Base-by-base conservation (phyloP, 306 rosid species). In the Heteromeles arbutifolia region DNA sequence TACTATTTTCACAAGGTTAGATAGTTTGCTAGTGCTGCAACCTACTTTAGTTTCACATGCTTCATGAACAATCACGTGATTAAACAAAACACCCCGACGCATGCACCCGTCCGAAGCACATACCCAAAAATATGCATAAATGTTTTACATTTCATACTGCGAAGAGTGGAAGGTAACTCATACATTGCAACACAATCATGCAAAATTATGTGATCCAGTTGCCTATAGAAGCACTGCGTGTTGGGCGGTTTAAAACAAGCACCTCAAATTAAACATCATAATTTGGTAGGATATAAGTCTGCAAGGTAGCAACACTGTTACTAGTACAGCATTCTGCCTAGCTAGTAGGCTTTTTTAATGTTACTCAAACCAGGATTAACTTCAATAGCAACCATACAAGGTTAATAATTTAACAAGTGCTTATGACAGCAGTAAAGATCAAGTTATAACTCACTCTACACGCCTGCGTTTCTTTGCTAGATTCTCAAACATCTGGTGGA, bases 391-490 rank as follows among this genome's bases (percentile, higher is more conserved):
- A 62, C 73, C 34, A 48, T 21, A 64, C 31, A 74, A 45, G 80
- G 74, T 80, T 73, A 45, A 8, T 68, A 43, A 6, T 52, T 28
- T 72, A 13, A 77, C 74, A 70, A 71, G 65, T 65, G 62, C 73
- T 39, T 66, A 73, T 52, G 66, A 64, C 56, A 43, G 71, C 61
- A 53, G 64, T 69, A 74, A 77, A 78, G 68, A 77, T 57, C 37
- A 63, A 25, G 72, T 77, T 74, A 73, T 61, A 70, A 62, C 82
- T 91, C 86, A 90, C 84, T 85, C 77, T 58, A 85, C 74, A 66
- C 97, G 97, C 70, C 96, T 92, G 80, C 99, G 97, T 85, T 96
- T 96, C 82, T 90, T 92, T 77, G 89, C 86, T 41, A 96, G 88
- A 79, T 92, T 89, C 61, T 92, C 98, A 62, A 96, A 96, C 68